A percentile compares a stretch with the other conserved stretches of the same genome.
phyloP scores from a whole-genome alignment of 257 asterid genomes.

The Ilex aquifolium region DNA sequence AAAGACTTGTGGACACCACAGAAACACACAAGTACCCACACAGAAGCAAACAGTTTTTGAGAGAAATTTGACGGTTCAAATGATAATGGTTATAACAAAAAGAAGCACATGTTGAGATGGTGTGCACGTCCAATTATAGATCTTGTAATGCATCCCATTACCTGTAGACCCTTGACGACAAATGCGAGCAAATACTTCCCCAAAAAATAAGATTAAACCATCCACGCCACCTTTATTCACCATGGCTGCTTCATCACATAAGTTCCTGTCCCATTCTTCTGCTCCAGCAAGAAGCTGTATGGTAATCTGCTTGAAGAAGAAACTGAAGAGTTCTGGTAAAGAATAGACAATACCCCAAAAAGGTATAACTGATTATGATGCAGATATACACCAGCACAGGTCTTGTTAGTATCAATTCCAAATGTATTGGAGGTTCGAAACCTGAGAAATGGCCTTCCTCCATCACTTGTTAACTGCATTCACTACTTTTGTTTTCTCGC shows the following conservation, averaged over 20 bases:
- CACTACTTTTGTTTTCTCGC: not conserved
- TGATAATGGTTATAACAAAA: not conserved
- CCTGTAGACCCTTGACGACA: constrained; percentile 94
- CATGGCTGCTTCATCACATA: constrained; percentile 26
- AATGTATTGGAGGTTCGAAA: constrained; percentile 8
- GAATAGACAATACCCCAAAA: constrained; percentile 18
- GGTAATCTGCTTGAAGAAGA: constrained; percentile 64
- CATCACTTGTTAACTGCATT: constrained; percentile 9
- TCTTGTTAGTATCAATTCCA: not conserved
- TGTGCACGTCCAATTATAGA: too few relatives aligned
- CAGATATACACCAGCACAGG: not conserved
- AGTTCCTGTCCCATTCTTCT: constrained; percentile 56
- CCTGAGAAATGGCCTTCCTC: constrained; percentile 4
- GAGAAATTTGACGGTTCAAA: not conserved
- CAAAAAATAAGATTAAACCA: constrained; percentile 49
- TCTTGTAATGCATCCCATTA: too few relatives aligned
- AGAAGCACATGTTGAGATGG: not conserved
- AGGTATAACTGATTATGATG: constrained; percentile 7
- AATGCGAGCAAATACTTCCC: constrained; percentile 70
- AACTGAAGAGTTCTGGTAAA: constrained; percentile 46
- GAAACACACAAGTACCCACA: not conserved
- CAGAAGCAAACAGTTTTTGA: not conserved
- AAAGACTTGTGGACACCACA: not conserved
- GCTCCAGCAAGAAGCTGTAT: constrained; percentile 67
- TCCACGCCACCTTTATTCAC: constrained; percentile 20